phyloP scores from a whole-genome alignment of 345 rosid species.

The Salix dunnii region DNA sequence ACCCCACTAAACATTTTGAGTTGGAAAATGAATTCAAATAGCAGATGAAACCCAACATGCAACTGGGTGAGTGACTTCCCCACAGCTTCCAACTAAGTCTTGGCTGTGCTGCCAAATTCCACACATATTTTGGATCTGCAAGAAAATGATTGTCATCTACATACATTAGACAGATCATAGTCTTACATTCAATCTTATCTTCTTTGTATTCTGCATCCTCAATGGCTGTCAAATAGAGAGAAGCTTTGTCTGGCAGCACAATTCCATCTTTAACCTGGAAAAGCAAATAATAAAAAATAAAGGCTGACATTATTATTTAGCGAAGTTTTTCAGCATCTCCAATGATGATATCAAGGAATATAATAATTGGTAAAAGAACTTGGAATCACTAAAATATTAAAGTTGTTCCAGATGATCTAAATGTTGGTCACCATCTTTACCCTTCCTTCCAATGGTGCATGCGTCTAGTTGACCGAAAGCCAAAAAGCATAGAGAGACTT shows the following conservation, averaged over 20 bases:
- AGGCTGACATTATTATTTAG: background rate
- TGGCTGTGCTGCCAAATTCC: background rate
- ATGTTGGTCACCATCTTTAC: background rate
- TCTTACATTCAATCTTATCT: constrained; percentile 91
- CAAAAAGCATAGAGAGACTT: background rate
- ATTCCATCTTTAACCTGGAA: constrained; percentile 71
- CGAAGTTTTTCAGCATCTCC: background rate
- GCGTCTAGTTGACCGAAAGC: background rate
- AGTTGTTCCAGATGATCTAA: background rate
- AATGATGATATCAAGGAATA: background rate
- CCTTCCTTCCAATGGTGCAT: background rate
- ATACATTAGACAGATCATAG: background rate
- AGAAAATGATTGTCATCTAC: constrained; percentile 1
- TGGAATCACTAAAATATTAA: background rate
- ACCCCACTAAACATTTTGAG: background rate
- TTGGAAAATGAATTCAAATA: constrained; percentile 1
- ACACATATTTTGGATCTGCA: background rate
- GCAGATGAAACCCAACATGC: background rate
- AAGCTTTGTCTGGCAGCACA: constrained; percentile 90
- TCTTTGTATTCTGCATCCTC: constrained; percentile 97
- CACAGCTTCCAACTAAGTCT: background rate
- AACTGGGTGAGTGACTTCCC: background rate
- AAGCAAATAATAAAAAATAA: background rate
- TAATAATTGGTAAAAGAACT: too few species aligned
- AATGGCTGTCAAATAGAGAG: constrained; percentile 81